These are phyloP conservation scores for Ascochyta viciae-villosae DNA, from an alignment of 2,329 filamentous ascomycete genomes.

Conservation along the genomic window DNA sequence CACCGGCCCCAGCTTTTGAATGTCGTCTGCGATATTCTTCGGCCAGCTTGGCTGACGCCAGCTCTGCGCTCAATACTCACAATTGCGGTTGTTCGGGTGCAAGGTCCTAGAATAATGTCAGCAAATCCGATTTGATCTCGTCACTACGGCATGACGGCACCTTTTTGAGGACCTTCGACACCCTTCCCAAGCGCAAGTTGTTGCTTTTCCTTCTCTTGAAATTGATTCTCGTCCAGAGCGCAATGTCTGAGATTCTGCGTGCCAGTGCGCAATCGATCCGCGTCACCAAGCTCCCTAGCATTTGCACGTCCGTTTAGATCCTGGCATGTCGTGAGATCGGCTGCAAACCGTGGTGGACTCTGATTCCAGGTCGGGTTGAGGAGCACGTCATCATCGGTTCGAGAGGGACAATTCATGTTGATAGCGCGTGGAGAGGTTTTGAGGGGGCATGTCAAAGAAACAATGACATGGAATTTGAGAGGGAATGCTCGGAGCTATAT, in stretches of 20 bases:
- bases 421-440: neutral
- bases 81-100: constrained; percentile 35
- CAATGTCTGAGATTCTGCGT: constrained; percentile 20
- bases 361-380: constrained; percentile 42
- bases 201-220: constrained; percentile 29
- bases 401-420: constrained; percentile 43
- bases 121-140: constrained; percentile 7
- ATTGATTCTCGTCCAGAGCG: constrained; percentile 23
- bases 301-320: constrained; percentile 43
- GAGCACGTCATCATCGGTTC: constrained; percentile 35
- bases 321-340: constrained; percentile 42
- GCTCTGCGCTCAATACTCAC: constrained; percentile 27
- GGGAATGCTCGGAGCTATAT: constrained; percentile 20
- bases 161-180: constrained; percentile 33
- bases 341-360: constrained; percentile 38
- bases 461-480: constrained; percentile 26
- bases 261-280: constrained; percentile 25
- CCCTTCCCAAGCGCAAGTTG: constrained; percentile 26
- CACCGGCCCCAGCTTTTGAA: constrained; percentile 30
- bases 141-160: constrained; percentile 16
- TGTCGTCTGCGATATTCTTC: neutral
- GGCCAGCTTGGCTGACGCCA: constrained; percentile 16
- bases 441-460: neutral
- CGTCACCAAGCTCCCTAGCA: constrained; percentile 39
- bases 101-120: constrained; percentile 34